Evolutionary conservation across 306 rosid species (phyloP).

Genomic region (Sphenostylis stenocarpa): DNA sequence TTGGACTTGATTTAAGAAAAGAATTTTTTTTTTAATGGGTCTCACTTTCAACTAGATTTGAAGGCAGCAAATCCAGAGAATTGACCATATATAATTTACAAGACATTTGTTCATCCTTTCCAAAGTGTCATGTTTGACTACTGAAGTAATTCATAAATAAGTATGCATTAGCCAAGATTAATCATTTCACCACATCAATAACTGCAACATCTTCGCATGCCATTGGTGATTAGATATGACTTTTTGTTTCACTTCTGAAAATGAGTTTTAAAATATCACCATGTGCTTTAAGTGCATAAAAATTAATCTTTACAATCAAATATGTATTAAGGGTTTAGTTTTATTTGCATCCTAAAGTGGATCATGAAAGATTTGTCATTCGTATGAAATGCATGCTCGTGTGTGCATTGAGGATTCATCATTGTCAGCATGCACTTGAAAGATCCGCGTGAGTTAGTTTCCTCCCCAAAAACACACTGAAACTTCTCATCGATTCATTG

Average conservation of each 20-base stretch:
- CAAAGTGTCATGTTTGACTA: background rate
- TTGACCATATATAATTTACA: too few relatives aligned
- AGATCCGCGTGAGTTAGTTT: conserved; percentile 1
- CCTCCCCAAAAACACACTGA: conserved; percentile 5
- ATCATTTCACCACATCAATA: background rate
- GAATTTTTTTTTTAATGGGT: too few relatives aligned
- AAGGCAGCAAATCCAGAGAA: background rate
- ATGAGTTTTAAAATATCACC: too few relatives aligned
- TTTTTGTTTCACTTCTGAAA: background rate
- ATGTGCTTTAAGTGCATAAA: background rate
- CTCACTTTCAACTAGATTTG: background rate
- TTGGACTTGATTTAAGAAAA: too few relatives aligned
- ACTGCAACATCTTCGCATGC: background rate
- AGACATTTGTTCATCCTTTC: background rate
- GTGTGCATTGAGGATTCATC: conserved; percentile 20
- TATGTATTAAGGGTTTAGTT: background rate
- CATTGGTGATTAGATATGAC: conserved; percentile 17
- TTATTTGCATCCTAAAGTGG: conserved; percentile 26
- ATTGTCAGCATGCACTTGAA: conserved; percentile 32
- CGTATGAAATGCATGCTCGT: background rate
- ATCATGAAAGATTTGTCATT: background rate
- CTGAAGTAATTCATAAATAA: background rate
- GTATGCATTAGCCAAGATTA: background rate
- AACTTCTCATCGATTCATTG: conserved; percentile 13
- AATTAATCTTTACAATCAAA: background rate